Conservation (phyloP, 176 grass and related monocot genomes). For the Secale cereale region DNA sequence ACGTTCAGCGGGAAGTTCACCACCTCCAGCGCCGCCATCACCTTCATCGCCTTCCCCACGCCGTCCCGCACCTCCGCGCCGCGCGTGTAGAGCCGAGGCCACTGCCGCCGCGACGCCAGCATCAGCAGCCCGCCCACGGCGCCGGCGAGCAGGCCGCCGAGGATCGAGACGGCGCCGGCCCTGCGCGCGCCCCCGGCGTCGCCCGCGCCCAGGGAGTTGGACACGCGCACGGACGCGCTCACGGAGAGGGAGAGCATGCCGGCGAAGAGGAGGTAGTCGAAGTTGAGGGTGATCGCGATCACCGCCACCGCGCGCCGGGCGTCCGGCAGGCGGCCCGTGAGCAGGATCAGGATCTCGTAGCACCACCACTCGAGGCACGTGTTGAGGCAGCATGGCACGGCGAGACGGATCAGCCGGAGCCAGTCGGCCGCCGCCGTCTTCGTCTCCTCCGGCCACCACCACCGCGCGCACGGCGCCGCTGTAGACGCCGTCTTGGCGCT, state of each 20-base stretch:
- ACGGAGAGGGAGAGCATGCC: slow-evolving; percentile 77
- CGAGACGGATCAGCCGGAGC: slow-evolving; percentile 45
- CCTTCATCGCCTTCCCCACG: slow-evolving; percentile 57
- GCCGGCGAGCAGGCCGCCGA: slow-evolving; percentile 26
- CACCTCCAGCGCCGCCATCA: slow-evolving; percentile 86
- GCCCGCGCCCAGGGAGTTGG: slow-evolving; percentile 82
- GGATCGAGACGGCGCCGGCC: slow-evolving; percentile 50
- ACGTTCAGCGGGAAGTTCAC: slow-evolving; percentile 80
- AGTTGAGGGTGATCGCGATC: slow-evolving; percentile 79
- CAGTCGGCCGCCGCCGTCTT: slow-evolving; percentile 29
- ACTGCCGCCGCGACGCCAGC: slow-evolving; percentile 39
- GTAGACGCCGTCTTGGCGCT: background rate
- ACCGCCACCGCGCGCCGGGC: slow-evolving; percentile 55
- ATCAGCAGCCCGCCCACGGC: slow-evolving; percentile 37
- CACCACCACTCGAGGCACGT: slow-evolving; percentile 99
- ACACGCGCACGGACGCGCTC: slow-evolving; percentile 75
- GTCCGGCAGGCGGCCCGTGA: slow-evolving; percentile 78
- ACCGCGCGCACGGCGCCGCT: background rate
- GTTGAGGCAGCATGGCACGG: slow-evolving; percentile 68
- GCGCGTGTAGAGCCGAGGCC: slow-evolving; percentile 54
- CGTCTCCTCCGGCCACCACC: slow-evolving; percentile 35
- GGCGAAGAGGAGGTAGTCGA: slow-evolving; percentile 88
- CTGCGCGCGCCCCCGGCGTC: slow-evolving; percentile 26
- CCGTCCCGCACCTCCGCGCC: slow-evolving; percentile 40
- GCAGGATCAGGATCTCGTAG: slow-evolving; percentile 90